Evolutionary conservation across 2,329 filamentous ascomycete genomes (phyloP).

Genomic region (Neopestalotiopsis clavispora): DNA sequence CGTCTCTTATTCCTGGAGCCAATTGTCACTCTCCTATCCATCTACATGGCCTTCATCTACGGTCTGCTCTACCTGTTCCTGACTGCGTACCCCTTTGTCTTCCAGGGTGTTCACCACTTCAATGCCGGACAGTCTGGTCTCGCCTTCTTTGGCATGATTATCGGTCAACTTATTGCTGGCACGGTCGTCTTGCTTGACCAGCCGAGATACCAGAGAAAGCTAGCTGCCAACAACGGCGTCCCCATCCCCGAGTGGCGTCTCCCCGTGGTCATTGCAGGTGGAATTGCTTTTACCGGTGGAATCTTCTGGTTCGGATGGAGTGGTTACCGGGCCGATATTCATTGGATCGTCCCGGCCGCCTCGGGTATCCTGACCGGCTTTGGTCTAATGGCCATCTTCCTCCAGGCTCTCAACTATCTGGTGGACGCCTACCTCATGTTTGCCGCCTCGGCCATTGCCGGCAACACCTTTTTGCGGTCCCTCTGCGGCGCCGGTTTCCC

Average conservation of each 20-base stretch:
- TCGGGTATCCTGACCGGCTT: constrained; percentile 72
- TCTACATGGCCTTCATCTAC: constrained; percentile 80
- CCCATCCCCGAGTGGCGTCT: constrained; percentile 72
- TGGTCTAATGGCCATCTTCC: constrained; percentile 82
- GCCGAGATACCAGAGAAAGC: constrained; percentile 70
- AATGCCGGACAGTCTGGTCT: constrained; percentile 73
- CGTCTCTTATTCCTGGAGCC: constrained; percentile 71
- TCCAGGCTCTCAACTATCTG: constrained; percentile 80
- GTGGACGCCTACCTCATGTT: constrained; percentile 77
- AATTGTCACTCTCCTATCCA: constrained; percentile 69
- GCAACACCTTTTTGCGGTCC: constrained; percentile 81
- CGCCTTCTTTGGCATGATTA: constrained; percentile 84
- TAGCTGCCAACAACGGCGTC: constrained; percentile 69
- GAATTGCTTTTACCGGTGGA: constrained; percentile 64
- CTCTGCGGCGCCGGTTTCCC: constrained; percentile 81
- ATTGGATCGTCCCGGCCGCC: constrained; percentile 68
- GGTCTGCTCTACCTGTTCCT: constrained; percentile 80
- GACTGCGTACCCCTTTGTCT: constrained; percentile 83
- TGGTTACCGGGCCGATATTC: constrained; percentile 59
- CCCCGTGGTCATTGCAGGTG: constrained; percentile 64
- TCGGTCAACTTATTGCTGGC: constrained; percentile 73
- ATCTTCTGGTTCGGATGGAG: constrained; percentile 83
- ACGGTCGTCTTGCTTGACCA: constrained; percentile 66
- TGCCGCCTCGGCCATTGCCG: constrained; percentile 81
- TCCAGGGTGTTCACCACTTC: constrained; percentile 74